phyloP scores from a whole-genome alignment of 805 yeast species.

The Crinitomyces ghanaensis region DNA sequence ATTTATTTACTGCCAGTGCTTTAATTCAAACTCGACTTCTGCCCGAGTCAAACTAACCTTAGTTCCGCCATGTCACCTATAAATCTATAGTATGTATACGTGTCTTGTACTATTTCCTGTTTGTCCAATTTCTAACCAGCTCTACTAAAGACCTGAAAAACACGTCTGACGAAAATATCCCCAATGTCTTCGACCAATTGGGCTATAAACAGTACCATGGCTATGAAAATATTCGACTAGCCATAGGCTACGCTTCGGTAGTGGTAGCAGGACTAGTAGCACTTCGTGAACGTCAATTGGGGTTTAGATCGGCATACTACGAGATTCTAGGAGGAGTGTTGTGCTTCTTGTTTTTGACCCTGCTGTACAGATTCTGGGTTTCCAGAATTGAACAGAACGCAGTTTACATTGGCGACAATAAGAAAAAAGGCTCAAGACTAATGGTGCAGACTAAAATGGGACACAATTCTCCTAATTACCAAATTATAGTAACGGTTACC shows the following conservation, averaged over 20 bases:
- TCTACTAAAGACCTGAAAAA: constrained; percentile 22
- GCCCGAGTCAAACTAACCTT: too few relatives aligned
- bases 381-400: constrained; percentile 18
- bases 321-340: constrained; percentile 21
- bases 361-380: constrained; percentile 17
- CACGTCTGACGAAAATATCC: constrained; percentile 23
- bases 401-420: constrained; percentile 20
- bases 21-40: too few relatives aligned
- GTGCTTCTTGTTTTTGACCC: constrained; percentile 20
- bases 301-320: constrained; percentile 20
- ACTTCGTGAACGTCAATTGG: constrained; percentile 21
- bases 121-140: constrained; percentile 14
- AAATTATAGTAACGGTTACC: constrained; percentile 9
- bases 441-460: neutral
- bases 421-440: constrained; percentile 3
- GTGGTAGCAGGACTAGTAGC: constrained; percentile 22
- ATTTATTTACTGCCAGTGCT: too few relatives aligned
- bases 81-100: constrained; percentile 17
- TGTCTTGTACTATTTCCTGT: too few relatives aligned
- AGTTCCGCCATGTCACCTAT: constrained; percentile 8
- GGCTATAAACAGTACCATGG: constrained; percentile 21
- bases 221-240: constrained; percentile 20
- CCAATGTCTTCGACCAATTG: constrained; percentile 13
- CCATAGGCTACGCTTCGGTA: constrained; percentile 22
- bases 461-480: constrained; percentile 14